Percentiles rank a stretch among this genome's conserved stretches.
Evolutionary conservation across 495 filamentous ascomycete genomes (phyloP).

Genomic region (Amphirosellinia nigrospora): DNA sequence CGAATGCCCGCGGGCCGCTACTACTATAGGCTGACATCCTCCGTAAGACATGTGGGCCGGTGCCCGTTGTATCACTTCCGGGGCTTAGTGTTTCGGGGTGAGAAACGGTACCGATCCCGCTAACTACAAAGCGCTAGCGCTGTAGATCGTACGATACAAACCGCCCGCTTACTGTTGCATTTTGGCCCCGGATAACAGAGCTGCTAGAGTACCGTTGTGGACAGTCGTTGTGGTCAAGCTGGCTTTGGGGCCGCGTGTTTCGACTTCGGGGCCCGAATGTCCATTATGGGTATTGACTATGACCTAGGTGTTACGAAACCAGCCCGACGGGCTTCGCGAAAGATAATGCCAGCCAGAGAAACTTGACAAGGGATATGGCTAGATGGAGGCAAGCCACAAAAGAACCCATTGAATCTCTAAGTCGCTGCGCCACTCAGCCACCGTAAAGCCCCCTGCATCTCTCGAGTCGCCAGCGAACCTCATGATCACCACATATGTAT

Average conservation of each 20-base stretch:
- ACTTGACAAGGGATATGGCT: not conserved
- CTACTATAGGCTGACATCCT: not conserved
- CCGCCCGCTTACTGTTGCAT: too few relatives aligned
- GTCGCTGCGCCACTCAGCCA: not conserved
- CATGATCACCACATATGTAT: too few relatives aligned
- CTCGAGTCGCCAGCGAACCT: not conserved
- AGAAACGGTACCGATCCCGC: too few relatives aligned
- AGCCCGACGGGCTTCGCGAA: not conserved
- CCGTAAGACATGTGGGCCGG: not conserved
- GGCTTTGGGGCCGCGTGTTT: not conserved
- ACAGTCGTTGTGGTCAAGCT: too few relatives aligned
- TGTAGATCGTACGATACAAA: too few relatives aligned
- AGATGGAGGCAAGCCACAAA: not conserved
- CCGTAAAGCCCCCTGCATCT: not conserved
- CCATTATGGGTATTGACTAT: not conserved
- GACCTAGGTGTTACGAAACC: not conserved
- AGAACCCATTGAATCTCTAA: not conserved
- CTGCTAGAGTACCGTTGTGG: too few relatives aligned
- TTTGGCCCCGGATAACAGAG: too few relatives aligned
- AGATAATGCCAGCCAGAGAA: not conserved
- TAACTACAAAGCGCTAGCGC: not conserved
- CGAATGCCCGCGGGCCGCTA: not conserved
- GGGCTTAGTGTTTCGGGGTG: not conserved
- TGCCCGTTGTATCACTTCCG: not conserved
- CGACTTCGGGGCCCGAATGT: not conserved